These are phyloP conservation scores for Lasiosphaeris hirsuta DNA, from an alignment of 495 filamentous ascomycete genomes.

Conservation along the genomic window DNA sequence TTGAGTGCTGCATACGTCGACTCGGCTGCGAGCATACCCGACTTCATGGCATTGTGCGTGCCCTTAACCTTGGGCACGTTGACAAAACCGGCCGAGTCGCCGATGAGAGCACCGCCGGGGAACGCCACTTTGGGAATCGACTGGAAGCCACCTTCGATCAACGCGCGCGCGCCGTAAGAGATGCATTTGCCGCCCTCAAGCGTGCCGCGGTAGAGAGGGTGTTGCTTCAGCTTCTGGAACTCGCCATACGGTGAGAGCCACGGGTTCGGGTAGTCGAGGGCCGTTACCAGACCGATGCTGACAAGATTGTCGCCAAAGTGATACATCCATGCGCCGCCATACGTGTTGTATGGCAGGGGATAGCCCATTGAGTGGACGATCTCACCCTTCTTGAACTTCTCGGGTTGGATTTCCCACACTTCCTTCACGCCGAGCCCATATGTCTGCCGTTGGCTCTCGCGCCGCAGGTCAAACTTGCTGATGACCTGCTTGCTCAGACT, in stretches of 20 bases:
- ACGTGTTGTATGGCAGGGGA: conserved; percentile 82
- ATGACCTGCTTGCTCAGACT: conserved; percentile 93
- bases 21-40: conserved; percentile 94
- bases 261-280: conserved; percentile 93
- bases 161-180: conserved; percentile 88
- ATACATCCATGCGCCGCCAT: conserved; percentile 97
- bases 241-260: conserved; percentile 95
- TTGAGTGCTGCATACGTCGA: conserved; percentile 74
- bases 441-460: conserved; percentile 88
- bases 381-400: conserved; percentile 85
- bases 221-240: conserved; percentile 98
- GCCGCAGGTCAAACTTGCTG: conserved; percentile 89
- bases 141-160: conserved; percentile 96
- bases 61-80: conserved; percentile 99
- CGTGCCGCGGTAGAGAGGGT: conserved; percentile 77
- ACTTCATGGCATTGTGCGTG: conserved; percentile 96
- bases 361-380: conserved; percentile 92
- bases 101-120: conserved; percentile 92
- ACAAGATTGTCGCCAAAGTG: conserved; percentile 98
- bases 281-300: conserved; percentile 87
- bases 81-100: conserved; percentile 93
- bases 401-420: conserved; percentile 92
- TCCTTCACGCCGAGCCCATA: conserved; percentile 95
- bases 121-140: conserved; percentile 96
- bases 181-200: conserved; percentile 96